Conservation (phyloP, 805 yeast genomes). For the Metschnikowia lachancei region DNA sequence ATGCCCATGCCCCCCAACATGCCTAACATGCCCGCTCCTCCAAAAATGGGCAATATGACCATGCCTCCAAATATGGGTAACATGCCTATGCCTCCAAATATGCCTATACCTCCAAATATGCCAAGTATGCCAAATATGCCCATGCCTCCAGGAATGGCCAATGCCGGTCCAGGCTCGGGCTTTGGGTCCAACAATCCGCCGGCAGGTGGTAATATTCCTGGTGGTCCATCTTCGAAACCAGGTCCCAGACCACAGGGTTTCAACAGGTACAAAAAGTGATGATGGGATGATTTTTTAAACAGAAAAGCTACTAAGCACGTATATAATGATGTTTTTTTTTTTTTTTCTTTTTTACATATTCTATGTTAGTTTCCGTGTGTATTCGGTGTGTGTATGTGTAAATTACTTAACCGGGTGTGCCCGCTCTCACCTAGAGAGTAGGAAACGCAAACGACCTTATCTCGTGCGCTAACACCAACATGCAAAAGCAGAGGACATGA, state of each 20-base stretch:
- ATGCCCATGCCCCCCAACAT: conserved; percentile 21
- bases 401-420: conserved; percentile 1
- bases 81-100: conserved; percentile 17
- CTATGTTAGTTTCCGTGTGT: neutral
- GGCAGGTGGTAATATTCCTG: neutral
- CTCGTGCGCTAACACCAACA: neutral
- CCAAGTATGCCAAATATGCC: conserved; percentile 26
- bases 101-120: too few species aligned
- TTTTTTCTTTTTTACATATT: neutral
- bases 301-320: neutral
- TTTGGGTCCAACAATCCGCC: neutral
- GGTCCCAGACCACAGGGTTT: conserved; percentile 5
- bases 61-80: conserved; percentile 20
- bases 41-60: too few species aligned
- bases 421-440: neutral
- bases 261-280: conserved; percentile 5
- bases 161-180: neutral
- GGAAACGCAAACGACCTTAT: neutral
- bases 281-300: neutral
- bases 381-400: neutral
- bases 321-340: neutral
- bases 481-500: neutral
- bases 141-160: conserved; percentile 14
- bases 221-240: neutral
- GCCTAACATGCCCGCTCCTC: conserved; percentile 23